phyloP scores from a whole-genome alignment of 2,329 filamentous ascomycete species.

The Rhynchosporium graminicola region DNA sequence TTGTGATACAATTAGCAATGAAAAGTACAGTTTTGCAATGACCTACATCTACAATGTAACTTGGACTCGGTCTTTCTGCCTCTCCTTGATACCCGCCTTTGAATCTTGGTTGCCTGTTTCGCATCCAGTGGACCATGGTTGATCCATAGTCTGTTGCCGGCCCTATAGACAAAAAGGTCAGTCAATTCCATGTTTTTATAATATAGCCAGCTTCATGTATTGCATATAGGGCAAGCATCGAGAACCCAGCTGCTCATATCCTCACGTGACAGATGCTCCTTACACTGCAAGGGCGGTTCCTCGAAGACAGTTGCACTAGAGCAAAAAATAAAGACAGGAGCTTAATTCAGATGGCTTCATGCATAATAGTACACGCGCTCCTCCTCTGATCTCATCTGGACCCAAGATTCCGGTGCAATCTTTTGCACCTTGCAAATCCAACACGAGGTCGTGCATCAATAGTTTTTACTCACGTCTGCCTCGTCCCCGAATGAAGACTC shows the following conservation, averaged over 20 bases:
- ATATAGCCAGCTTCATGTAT: background rate
- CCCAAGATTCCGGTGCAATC: background rate
- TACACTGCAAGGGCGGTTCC: background rate
- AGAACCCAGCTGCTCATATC: background rate
- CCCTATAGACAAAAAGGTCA: constrained; percentile 52
- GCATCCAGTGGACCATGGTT: constrained; percentile 89
- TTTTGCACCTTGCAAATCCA: background rate
- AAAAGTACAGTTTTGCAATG: background rate
- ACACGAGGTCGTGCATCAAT: background rate
- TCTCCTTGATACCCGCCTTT: constrained; percentile 72
- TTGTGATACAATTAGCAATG: background rate
- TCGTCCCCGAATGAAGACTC: constrained; percentile 35
- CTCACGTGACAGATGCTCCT: background rate
- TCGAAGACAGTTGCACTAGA: background rate
- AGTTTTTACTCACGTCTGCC: constrained; percentile 38
- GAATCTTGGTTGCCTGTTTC: constrained; percentile 75
- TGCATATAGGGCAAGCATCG: background rate
- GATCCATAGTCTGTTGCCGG: constrained; percentile 93
- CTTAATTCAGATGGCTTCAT: background rate
- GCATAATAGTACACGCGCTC: background rate
- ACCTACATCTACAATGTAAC: constrained; percentile 85
- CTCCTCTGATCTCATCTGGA: background rate
- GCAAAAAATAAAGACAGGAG: background rate
- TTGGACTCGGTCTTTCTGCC: constrained; percentile 79
- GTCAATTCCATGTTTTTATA: background rate